These are phyloP conservation scores for Pistacia atlantica DNA, from an alignment of 345 rosid species.

Conservation along the genomic window DNA sequence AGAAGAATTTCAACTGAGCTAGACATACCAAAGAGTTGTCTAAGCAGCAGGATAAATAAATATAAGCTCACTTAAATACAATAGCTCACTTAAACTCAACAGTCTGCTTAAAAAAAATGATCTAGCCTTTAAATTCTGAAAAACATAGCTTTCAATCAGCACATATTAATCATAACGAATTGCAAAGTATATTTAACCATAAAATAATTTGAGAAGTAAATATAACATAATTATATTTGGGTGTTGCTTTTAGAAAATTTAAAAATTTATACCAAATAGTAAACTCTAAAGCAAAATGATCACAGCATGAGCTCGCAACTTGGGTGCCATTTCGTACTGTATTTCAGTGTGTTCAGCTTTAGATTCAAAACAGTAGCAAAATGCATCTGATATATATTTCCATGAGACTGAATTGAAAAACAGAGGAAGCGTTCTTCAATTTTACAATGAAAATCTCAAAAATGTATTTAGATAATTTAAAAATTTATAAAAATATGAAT, in stretches of 20 bases:
- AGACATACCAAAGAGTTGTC: no score
- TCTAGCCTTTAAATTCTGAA: slow-evolving; percentile 70
- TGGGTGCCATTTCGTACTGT: neutral
- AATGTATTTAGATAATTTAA: neutral
- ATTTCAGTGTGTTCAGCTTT: neutral
- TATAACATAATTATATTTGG: neutral
- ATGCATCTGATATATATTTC: neutral
- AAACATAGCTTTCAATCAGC: slow-evolving; percentile 27
- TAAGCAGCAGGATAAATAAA: no score
- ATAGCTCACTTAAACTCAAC: slow-evolving; percentile 30
- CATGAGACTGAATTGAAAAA: neutral
- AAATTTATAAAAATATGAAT: no score
- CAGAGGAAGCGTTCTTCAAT: neutral
- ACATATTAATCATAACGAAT: no score
- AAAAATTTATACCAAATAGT: slow-evolving; percentile 6
- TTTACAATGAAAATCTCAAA: neutral
- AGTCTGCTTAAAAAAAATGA: slow-evolving; percentile 73
- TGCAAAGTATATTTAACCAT: neutral
- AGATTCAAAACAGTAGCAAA: neutral
- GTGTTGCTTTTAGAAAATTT: slow-evolving; percentile 3
- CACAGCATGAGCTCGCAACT: neutral
- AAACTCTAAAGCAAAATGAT: neutral
- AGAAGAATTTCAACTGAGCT: no score
- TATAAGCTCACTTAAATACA: no score
- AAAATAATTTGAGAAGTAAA: neutral